A percentile compares a stretch with the other conserved stretches of the same genome.
phyloP scores from a whole-genome alignment of 2,329 filamentous ascomycete genomes.

The Ceratocystis albifundus region DNA sequence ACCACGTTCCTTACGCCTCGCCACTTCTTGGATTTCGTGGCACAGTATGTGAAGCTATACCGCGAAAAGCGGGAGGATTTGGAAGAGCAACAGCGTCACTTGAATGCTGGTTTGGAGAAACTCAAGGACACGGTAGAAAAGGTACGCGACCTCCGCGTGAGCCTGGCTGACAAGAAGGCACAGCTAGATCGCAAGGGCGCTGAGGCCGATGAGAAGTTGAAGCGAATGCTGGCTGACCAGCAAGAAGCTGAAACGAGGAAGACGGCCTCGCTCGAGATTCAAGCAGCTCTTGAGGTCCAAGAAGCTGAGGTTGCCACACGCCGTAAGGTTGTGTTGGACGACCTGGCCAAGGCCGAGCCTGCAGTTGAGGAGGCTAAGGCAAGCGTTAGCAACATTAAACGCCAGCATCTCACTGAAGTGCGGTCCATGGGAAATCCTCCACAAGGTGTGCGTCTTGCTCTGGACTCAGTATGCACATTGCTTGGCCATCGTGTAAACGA shows the following conservation, averaged over 20 bases:
- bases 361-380: slow-evolving; percentile 87
- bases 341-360: slow-evolving; percentile 83
- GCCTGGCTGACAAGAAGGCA: slow-evolving; percentile 84
- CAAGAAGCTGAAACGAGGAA: slow-evolving; percentile 87
- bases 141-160: slow-evolving; percentile 80
- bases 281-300: slow-evolving; percentile 75
- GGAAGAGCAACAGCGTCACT: slow-evolving; percentile 94
- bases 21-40: slow-evolving; percentile 95
- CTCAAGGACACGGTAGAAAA: slow-evolving; percentile 94
- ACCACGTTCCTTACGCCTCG: slow-evolving; percentile 88
- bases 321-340: slow-evolving; percentile 71
- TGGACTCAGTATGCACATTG: slow-evolving; percentile 93
- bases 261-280: slow-evolving; percentile 75
- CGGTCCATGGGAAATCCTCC: slow-evolving; percentile 93
- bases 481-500: slow-evolving; percentile 80
- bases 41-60: slow-evolving; percentile 93
- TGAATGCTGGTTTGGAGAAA: slow-evolving; percentile 97
- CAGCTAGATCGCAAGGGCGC: slow-evolving; percentile 88
- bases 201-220: slow-evolving; percentile 93
- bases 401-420: slow-evolving; percentile 92
- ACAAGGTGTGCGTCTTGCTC: slow-evolving; percentile 74
- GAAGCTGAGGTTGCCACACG: slow-evolving; percentile 76
- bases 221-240: slow-evolving; percentile 94
- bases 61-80: slow-evolving; percentile 97
- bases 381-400: slow-evolving; percentile 97